Percentiles rank a stretch among this genome's conserved stretches.
phyloP scores from a whole-genome alignment of 83 land plant species.

The Picea abies region DNA sequence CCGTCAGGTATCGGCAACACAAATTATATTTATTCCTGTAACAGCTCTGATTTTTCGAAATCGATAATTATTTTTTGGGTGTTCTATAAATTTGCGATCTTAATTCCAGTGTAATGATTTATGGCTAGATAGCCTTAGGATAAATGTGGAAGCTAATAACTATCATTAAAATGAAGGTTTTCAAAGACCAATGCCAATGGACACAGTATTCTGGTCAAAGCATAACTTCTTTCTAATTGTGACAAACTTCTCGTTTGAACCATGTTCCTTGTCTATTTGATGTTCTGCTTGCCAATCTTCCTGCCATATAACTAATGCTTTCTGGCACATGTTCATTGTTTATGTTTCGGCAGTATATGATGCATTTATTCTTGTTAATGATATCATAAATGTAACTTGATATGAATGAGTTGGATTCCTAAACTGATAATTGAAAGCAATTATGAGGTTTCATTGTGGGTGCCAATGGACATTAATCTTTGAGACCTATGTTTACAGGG shows the following conservation, averaged over 20 bases:
- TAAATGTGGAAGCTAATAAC: neutral
- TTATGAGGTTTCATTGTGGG: neutral
- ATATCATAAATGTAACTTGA: neutral
- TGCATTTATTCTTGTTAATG: neutral
- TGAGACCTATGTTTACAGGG: slow-evolving; percentile 39
- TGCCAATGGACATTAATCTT: neutral
- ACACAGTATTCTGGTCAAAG: neutral
- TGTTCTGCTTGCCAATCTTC: no score
- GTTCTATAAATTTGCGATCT: neutral
- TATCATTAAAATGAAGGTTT: neutral
- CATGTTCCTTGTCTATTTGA: no score
- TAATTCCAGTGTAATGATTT: neutral
- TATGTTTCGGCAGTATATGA: neutral
- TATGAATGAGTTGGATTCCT: neutral
- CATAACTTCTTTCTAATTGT: no score
- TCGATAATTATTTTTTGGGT: neutral
- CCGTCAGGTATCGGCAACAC: neutral
- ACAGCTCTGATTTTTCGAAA: neutral
- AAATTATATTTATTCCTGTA: neutral
- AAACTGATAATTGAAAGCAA: neutral
- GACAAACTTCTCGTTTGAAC: no score
- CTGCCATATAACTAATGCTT: no score
- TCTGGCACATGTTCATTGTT: neutral
- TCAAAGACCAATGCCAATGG: neutral
- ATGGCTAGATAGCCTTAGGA: neutral